Evolutionary conservation across 2,329 filamentous ascomycete species (phyloP).

Genomic region (Ophiostoma australiae): DNA sequence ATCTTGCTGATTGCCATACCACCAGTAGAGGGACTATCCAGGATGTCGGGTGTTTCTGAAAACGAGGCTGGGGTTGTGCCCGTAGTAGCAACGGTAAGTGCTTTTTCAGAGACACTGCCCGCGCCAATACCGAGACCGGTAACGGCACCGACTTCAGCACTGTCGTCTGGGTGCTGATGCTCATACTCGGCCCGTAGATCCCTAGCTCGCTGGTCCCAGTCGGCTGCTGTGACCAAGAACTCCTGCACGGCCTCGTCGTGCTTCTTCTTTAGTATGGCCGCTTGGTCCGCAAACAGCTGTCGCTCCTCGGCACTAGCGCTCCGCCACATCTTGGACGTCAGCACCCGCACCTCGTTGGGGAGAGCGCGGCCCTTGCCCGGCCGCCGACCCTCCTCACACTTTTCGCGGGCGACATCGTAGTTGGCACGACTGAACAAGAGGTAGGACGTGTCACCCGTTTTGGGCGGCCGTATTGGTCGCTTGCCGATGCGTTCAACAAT

Average conservation of each 20-base stretch:
- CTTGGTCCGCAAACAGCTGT: slow-evolving; percentile 71
- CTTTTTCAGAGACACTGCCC: not conserved
- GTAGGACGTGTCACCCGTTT: slow-evolving; percentile 78
- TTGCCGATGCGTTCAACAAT: slow-evolving; percentile 62
- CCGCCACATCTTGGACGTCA: slow-evolving; percentile 88
- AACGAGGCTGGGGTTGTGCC: not conserved
- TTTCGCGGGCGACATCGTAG: slow-evolving; percentile 57
- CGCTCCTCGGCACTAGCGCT: slow-evolving; percentile 65
- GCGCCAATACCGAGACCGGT: not conserved
- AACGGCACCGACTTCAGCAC: not conserved
- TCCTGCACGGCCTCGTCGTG: slow-evolving; percentile 55
- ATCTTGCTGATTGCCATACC: not conserved
- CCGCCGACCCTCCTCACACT: slow-evolving; percentile 61
- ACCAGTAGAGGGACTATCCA: not conserved
- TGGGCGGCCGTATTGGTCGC: slow-evolving; percentile 64
- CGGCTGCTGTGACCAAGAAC: slow-evolving; percentile 56
- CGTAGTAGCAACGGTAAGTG: not conserved
- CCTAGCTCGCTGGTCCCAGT: slow-evolving; percentile 67
- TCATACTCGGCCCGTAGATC: slow-evolving; percentile 51
- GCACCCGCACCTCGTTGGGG: slow-evolving; percentile 77
- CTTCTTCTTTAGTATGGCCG: slow-evolving; percentile 62
- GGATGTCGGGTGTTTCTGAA: not conserved
- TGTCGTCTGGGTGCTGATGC: slow-evolving; percentile 46
- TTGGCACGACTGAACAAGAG: slow-evolving; percentile 79
- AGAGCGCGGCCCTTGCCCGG: slow-evolving; percentile 59